Evolutionary conservation across 2,329 filamentous ascomycete genomes (phyloP).

Genomic region (Plectosphaerella sp.): DNA sequence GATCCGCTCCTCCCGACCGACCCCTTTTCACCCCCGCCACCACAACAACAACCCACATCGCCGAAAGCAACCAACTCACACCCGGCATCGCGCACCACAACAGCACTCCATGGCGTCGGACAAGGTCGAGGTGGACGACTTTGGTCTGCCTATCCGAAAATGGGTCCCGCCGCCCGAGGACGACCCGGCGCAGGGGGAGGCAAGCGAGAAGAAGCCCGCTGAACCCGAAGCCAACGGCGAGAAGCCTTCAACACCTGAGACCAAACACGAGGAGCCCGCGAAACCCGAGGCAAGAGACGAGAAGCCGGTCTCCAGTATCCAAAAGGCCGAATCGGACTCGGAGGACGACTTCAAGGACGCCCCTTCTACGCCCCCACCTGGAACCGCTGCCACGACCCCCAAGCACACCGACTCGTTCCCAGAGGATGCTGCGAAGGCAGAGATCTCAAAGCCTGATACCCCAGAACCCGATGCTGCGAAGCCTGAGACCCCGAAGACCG

Average conservation of each 20-base stretch:
- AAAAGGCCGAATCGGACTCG: constrained; percentile 13
- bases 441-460: neutral
- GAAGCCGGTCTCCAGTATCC: neutral
- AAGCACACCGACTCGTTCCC: neutral
- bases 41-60: no score
- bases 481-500: neutral
- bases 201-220: neutral
- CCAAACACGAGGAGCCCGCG: constrained; percentile 5
- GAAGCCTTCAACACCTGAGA: neutral
- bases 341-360: constrained; percentile 21
- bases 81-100: neutral
- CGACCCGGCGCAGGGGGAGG: constrained; percentile 1
- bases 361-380: constrained; percentile 10
- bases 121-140: constrained; percentile 59
- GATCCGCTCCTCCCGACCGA: no score
- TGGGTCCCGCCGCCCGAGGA: constrained; percentile 27
- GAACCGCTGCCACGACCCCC: constrained; percentile 4
- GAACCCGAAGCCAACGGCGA: neutral
- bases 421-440: neutral
- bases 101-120: constrained; percentile 21
- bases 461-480: constrained; percentile 1
- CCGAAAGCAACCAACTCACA: neutral
- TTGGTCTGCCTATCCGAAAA: constrained; percentile 62
- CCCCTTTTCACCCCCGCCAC: no score
- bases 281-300: constrained; percentile 1